A percentile compares a stretch with the other conserved stretches of the same genome.
These are phyloP conservation scores for Durotheca rogersii DNA, from an alignment of 495 filamentous ascomycete species.

Conservation along the genomic window DNA sequence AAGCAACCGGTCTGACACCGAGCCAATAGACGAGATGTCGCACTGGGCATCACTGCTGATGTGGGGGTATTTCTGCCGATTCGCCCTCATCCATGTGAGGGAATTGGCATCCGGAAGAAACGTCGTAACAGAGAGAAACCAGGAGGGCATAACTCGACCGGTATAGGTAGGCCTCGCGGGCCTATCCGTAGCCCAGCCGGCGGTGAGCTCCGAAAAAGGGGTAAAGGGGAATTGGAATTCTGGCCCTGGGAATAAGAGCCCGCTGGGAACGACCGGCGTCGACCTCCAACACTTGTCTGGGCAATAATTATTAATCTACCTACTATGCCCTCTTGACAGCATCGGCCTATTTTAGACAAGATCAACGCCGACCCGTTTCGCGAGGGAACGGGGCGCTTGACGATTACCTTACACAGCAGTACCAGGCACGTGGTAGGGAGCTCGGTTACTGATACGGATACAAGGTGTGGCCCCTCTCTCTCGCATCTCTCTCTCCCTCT, in stretches of 20 bases:
- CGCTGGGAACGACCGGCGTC: neutral
- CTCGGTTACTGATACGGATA: too few relatives aligned
- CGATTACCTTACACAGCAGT: too few relatives aligned
- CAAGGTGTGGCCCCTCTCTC: too few relatives aligned
- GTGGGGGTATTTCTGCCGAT: conserved; percentile 1
- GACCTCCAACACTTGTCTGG: neutral
- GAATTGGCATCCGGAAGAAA: neutral
- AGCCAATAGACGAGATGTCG: conserved; percentile 5
- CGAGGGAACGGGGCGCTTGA: too few relatives aligned
- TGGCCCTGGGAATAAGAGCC: neutral
- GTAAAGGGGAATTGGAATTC: neutral
- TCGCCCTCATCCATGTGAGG: conserved; percentile 4
- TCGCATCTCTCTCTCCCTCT: too few relatives aligned
- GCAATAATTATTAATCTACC: too few relatives aligned
- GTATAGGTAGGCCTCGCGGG: too few relatives aligned
- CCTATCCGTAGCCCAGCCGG: too few relatives aligned
- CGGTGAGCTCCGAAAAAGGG: too few relatives aligned
- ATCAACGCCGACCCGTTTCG: neutral
- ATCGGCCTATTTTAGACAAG: neutral
- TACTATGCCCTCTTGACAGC: too few relatives aligned
- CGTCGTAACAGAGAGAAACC: neutral
- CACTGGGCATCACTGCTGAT: neutral
- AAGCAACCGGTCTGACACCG: neutral
- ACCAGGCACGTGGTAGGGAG: too few relatives aligned
- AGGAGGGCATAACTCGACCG: too few relatives aligned